Conservation (phyloP, 495 filamentous ascomycete genomes). For the Clohesyomyces aquaticus region DNA sequence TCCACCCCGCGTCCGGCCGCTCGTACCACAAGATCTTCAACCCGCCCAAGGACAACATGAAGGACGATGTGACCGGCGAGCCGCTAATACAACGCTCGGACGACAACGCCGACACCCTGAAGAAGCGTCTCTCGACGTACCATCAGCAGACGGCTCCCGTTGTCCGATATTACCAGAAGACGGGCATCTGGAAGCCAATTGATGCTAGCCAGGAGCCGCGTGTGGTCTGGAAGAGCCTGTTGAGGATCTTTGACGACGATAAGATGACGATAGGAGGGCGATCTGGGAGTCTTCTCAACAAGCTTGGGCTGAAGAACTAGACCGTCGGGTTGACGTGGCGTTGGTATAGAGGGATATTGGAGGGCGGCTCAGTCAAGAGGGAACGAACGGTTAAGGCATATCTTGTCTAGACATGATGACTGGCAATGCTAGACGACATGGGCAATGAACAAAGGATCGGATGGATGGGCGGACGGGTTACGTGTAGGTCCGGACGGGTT, state of each 20-base stretch:
- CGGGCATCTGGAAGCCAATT: conserved; percentile 93
- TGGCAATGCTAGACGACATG: background rate
- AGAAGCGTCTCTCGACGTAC: conserved; percentile 92
- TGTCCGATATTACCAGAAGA: conserved; percentile 93
- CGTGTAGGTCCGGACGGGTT: background rate
- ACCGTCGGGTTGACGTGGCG: background rate
- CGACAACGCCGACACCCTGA: conserved; percentile 96
- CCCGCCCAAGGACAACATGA: conserved; percentile 93
- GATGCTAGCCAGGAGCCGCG: conserved; percentile 97
- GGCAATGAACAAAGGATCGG: background rate
- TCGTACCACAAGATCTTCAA: conserved; percentile 99
- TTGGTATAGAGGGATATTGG: background rate
- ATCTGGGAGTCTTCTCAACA: conserved; percentile 49
- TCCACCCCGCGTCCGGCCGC: conserved; percentile 94
- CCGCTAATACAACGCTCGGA: conserved; percentile 94
- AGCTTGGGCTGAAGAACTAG: conserved; percentile 53
- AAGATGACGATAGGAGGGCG: conserved; percentile 44
- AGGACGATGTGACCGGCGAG: conserved; percentile 95
- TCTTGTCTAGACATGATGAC: too few species aligned
- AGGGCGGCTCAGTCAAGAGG: too few species aligned
- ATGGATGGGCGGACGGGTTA: conserved; percentile 5
- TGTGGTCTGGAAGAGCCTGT: conserved; percentile 89
- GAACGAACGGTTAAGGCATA: too few species aligned
- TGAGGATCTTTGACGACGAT: conserved; percentile 80
- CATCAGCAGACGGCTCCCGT: conserved; percentile 93